phyloP scores from a whole-genome alignment of 1,284 basidiomycete genomes.

The Rhizoctonia solani region DNA sequence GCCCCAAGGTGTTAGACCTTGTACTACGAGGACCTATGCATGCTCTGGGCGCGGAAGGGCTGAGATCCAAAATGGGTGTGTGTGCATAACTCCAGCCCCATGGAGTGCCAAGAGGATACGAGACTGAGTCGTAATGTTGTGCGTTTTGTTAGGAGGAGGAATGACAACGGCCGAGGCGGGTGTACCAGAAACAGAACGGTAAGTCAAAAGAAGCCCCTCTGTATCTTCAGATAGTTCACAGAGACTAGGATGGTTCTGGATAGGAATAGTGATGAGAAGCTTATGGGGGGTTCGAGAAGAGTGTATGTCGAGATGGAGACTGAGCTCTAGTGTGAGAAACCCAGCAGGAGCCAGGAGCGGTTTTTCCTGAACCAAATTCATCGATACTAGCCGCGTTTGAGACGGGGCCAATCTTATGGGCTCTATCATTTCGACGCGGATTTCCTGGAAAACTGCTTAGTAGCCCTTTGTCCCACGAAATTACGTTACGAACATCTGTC shows the following conservation, averaged over 20 bases:
- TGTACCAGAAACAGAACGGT: slow-evolving; percentile 58
- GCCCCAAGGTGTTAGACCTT: slow-evolving; percentile 78
- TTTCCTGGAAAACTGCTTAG: slow-evolving; percentile 3
- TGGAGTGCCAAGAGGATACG: slow-evolving; percentile 77
- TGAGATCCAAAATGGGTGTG: slow-evolving; percentile 59
- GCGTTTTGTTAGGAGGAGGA: slow-evolving; percentile 52
- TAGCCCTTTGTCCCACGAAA: too few species aligned
- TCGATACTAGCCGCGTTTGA: slow-evolving; percentile 39
- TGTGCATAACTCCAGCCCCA: slow-evolving; percentile 73
- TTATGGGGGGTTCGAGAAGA: background rate
- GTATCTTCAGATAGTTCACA: background rate
- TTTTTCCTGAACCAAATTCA: slow-evolving; percentile 32
- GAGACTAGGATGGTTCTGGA: slow-evolving; percentile 49
- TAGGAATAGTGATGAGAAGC: slow-evolving; percentile 48
- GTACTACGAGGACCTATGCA: slow-evolving; percentile 73
- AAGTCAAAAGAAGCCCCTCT: slow-evolving; percentile 47
- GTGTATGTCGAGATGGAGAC: background rate
- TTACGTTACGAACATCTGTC: too few species aligned
- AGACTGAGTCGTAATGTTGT: slow-evolving; percentile 34
- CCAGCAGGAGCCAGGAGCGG: background rate
- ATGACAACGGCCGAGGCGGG: slow-evolving; percentile 62
- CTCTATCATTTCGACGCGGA: slow-evolving; percentile 23
- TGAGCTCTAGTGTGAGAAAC: background rate
- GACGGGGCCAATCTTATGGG: slow-evolving; percentile 32
- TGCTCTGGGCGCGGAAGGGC: slow-evolving; percentile 59